These are phyloP conservation scores for Ziziphus jujuba DNA, from an alignment of 306 rosid genomes.

Conservation along the genomic window DNA sequence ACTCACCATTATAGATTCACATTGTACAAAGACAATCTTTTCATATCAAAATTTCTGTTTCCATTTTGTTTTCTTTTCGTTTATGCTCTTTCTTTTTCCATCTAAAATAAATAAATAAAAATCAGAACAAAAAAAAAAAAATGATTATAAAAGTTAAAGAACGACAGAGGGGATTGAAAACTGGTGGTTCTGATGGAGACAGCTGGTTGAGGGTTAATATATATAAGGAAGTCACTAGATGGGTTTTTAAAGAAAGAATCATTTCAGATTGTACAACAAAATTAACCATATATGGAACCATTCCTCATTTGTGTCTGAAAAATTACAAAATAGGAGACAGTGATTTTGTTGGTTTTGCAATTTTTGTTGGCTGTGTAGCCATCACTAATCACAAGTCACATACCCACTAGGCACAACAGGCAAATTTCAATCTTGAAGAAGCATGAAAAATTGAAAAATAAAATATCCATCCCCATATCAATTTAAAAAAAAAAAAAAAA, in stretches of 20 bases:
- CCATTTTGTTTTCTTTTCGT: too few relatives aligned
- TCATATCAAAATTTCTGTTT: too few relatives aligned
- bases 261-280: background rate
- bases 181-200: slow-evolving; percentile 1
- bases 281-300: background rate
- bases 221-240: background rate
- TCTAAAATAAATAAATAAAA: background rate
- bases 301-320: background rate
- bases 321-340: background rate
- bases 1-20: too few relatives aligned
- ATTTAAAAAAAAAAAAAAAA: background rate
- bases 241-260: background rate
- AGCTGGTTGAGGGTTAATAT: background rate
- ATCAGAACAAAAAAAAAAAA: background rate
- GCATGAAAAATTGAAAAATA: slow-evolving; percentile 4
- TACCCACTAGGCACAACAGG: background rate
- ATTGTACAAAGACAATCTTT: too few relatives aligned
- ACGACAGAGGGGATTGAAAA: background rate
- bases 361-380: slow-evolving; percentile 2
- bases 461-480: background rate
- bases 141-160: background rate
- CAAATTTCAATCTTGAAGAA: slow-evolving; percentile 3
- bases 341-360: background rate
- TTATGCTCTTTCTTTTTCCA: too few relatives aligned
- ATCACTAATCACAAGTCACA: background rate